Evolutionary conservation across 169 alveolate genomes (phyloP), one percentile per base, ranked within the genome.

Genomic region (Plasmodium gonderi): DNA sequence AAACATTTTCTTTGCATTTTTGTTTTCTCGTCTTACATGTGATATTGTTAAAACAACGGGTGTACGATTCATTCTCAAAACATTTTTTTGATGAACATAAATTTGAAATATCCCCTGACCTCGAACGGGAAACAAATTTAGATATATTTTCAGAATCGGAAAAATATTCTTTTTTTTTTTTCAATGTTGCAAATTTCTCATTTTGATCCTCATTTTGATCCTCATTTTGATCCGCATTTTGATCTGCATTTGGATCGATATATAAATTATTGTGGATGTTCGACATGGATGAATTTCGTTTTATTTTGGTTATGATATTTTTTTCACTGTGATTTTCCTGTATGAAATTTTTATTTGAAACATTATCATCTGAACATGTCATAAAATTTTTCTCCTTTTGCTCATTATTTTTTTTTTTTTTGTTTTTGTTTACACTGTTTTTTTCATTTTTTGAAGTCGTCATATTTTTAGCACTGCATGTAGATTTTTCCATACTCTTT

Each of bases 81-180:
- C n/a, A 1, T 54, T 5, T 2, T 12, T 31, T 9, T 8, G 7
- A 17, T 9, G 69, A 31, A 17, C 4, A 11, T 54, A 54, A 14
- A 54, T 17, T 2, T 54, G 69, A 14, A 17, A 31, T 54, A 4
- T 17, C 23, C n/a, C 69, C 5, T 54, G 69, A 54, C 36, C 5
- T n/a, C 1, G 51, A 20, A 20, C 11, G 33, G 9, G 12, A 6
- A 23, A 29, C 0, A 31, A 17, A 0, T 38, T 8, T 64, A 26
- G 64, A 7, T 38, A 23, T 60, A 12, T 17, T 80, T 44, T 64
- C 91, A 6, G 91, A 14, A 20, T 80, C 91, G 14, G 91, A 80
- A 17, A 60, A 80, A 31, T 64, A 60, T 14, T 64, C 42, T 1
- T 5, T 36, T 1, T 5, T 23, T 14, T 45, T 36, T 80, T 80